Evolutionary conservation across 2,329 filamentous ascomycete genomes (phyloP), one percentile per base, ranked within the genome.

Genomic region (Colletotrichum incanum): DNA sequence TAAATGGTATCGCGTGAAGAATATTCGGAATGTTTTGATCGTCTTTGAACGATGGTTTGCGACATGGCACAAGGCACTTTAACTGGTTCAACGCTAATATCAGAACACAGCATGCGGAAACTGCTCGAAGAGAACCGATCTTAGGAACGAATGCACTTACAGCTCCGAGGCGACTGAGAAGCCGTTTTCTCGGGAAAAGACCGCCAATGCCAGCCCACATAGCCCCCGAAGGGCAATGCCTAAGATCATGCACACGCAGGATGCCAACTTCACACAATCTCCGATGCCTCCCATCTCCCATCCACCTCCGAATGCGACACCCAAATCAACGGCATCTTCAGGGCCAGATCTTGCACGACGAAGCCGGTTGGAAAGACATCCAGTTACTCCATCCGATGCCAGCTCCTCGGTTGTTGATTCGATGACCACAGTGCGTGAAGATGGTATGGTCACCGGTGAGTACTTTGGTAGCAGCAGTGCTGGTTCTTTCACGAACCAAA

Each of bases 401-500:
- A 76, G 71, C 34, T 79, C 81, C 3, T 82, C 83, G 0, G 82
- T 80, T 3, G 83, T 81, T 3, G 80, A 85, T 72, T 85, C 84
- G 2, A 86, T 86, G 83, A 86, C 84, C 8, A 83, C 83, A 0
- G 80, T 85, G 1, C 77, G 84, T 3, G 84, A 84, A 34, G 83
- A 85, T 65, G 84, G 82, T 0, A 75, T 74, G 0, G 81, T 76
- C 28, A 84, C 79, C 0, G 79, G 83, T 18, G 84, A 85, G 23
- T 86, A 84, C 70, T 86, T 86, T 66, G 84, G 85, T 0, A 85
- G 81, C 71, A 86, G 84, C 20, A 86, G 85, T 67, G 83, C 84
- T 0, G 84, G 84, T 0, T 84, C 84, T 2, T 86, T 86, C 59
- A 86, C 85, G 37, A 80, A 80, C 1, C 84, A 86, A 65, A 85